Evolutionary conservation across 148 eudicot genomes (phyloP).

Genomic region (Salicornia ramosissima): DNA sequence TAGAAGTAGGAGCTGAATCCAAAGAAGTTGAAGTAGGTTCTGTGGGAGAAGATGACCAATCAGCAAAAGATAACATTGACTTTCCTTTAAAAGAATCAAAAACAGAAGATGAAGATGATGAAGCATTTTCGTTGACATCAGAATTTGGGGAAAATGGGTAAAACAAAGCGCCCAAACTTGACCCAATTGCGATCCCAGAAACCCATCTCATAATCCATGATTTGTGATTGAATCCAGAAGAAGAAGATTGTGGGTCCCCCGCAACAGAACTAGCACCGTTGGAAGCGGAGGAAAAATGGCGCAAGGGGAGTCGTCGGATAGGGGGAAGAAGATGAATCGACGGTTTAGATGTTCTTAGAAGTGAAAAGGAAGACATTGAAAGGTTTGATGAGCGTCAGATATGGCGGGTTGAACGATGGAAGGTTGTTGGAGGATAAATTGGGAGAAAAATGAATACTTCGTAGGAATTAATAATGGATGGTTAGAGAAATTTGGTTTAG

Average conservation of each 20-base stretch:
- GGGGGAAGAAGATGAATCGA: constrained; percentile 12
- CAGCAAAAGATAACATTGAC: constrained; percentile 27
- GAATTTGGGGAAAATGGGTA: constrained; percentile 15
- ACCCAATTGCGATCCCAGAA: constrained; percentile 39
- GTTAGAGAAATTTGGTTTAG: background rate
- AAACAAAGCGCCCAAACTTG: constrained; percentile 31
- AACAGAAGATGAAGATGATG: background rate
- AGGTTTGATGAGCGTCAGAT: background rate
- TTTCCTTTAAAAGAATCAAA: constrained; percentile 18
- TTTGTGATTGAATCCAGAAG: background rate
- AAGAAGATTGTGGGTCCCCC: constrained; percentile 13
- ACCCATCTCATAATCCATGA: constrained; percentile 36
- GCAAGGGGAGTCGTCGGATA: no score
- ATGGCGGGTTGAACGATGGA: constrained; percentile 1
- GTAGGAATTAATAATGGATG: no score
- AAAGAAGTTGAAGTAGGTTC: constrained; percentile 11
- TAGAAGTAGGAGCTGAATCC: constrained; percentile 19
- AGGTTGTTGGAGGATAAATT: background rate
- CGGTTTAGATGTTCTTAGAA: constrained; percentile 21
- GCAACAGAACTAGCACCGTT: constrained; percentile 4
- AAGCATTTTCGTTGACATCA: background rate
- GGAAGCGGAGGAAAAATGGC: constrained; percentile 10
- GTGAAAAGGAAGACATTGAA: constrained; percentile 21
- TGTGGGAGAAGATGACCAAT: constrained; percentile 14
- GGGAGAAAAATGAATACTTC: background rate